Percentiles rank a stretch among this genome's conserved stretches.
These are phyloP conservation scores for Geotrichum candidum DNA, from an alignment of 1,139 yeast species.

Conservation along the genomic window DNA sequence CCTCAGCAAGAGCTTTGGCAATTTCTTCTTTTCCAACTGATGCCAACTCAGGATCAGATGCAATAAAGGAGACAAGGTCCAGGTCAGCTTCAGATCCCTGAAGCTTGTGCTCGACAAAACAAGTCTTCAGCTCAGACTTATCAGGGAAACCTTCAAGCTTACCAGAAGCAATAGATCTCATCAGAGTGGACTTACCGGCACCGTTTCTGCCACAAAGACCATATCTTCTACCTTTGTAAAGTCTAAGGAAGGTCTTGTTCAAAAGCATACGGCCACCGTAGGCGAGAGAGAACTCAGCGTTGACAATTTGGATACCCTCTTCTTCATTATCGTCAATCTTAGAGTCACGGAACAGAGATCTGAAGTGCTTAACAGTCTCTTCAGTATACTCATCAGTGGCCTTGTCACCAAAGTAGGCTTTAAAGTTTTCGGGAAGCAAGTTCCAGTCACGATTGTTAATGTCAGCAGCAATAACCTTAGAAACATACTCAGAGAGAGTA, in stretches of 20 bases:
- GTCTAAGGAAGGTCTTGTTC: slow-evolving; percentile 81
- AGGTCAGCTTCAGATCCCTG: slow-evolving; percentile 93
- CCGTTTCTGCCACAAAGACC: slow-evolving; percentile 98
- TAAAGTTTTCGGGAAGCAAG: slow-evolving; percentile 51
- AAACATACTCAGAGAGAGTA: slow-evolving; percentile 46
- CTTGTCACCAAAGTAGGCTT: slow-evolving; percentile 33
- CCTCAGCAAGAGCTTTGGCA: slow-evolving; percentile 65
- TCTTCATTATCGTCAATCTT: slow-evolving; percentile 55
- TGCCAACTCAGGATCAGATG: slow-evolving; percentile 77
- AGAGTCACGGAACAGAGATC: slow-evolving; percentile 54
- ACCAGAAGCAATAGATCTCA: slow-evolving; percentile 96
- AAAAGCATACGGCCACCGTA: slow-evolving; percentile 96
- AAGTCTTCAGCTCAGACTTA: slow-evolving; percentile 77
- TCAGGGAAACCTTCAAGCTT: slow-evolving; percentile 97
- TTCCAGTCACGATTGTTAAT: slow-evolving; percentile 92
- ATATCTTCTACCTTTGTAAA: slow-evolving; percentile 91
- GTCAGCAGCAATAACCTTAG: slow-evolving; percentile 55
- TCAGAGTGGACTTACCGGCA: slow-evolving; percentile 95
- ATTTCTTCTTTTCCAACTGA: slow-evolving; percentile 62
- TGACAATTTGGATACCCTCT: slow-evolving; percentile 84
- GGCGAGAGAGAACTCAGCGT: slow-evolving; percentile 91
- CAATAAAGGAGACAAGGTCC: slow-evolving; percentile 83
- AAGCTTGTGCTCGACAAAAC: slow-evolving; percentile 94
- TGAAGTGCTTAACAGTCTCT: slow-evolving; percentile 48
- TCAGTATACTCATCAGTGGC: slow-evolving; percentile 42